These are phyloP conservation scores for Penicillium aurantiogriseum DNA, from an alignment of 2,329 filamentous ascomycete genomes.

Conservation along the genomic window DNA sequence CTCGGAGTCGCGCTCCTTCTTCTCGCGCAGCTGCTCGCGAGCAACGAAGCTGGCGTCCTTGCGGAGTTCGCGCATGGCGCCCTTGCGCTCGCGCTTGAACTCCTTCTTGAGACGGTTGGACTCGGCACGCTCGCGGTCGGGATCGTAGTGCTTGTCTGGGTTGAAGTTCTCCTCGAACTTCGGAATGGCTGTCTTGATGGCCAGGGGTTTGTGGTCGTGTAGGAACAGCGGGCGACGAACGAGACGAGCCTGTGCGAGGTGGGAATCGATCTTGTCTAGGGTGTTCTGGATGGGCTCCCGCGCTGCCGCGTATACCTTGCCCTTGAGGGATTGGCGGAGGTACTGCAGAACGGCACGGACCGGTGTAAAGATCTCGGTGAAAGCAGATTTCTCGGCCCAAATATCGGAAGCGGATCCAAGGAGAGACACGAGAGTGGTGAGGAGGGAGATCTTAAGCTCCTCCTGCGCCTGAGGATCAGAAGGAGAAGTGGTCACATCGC, in stretches of 20 bases:
- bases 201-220: slow-evolving; percentile 82
- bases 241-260: slow-evolving; percentile 59
- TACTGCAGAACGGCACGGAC: slow-evolving; percentile 59
- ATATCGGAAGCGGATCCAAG: slow-evolving; percentile 67
- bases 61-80: slow-evolving; percentile 85
- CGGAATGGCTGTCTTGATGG: slow-evolving; percentile 83
- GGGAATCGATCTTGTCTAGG: slow-evolving; percentile 39
- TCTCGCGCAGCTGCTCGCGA: slow-evolving; percentile 81
- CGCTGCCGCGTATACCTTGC: slow-evolving; percentile 49
- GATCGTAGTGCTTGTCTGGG: slow-evolving; percentile 95
- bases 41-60: slow-evolving; percentile 96
- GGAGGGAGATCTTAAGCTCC: slow-evolving; percentile 57
- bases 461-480: slow-evolving; percentile 31
- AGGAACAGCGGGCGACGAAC: slow-evolving; percentile 77
- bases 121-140: slow-evolving; percentile 84
- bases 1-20: slow-evolving; percentile 87
- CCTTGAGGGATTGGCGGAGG: slow-evolving; percentile 55
- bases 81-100: slow-evolving; percentile 94
- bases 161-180: slow-evolving; percentile 97
- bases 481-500: slow-evolving; percentile 49
- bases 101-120: slow-evolving; percentile 80
- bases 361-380: slow-evolving; percentile 75
- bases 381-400: slow-evolving; percentile 72
- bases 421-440: slow-evolving; percentile 64
- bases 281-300: slow-evolving; percentile 32